These are phyloP conservation scores for Abrus precatorius DNA, from an alignment of 306 rosid species.

Conservation along the genomic window DNA sequence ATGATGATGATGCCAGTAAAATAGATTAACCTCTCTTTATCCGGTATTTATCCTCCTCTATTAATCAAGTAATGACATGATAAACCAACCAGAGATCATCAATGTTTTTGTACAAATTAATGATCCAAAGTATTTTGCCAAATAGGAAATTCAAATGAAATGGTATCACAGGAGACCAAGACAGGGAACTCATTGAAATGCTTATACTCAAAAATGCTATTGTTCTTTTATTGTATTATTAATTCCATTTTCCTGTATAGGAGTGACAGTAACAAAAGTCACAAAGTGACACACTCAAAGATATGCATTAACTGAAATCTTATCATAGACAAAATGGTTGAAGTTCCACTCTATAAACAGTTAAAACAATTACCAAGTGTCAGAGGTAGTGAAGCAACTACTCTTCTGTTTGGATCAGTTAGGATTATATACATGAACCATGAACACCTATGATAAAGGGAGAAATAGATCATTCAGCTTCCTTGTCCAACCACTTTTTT, in stretches of 20 bases:
- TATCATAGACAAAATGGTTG: background rate
- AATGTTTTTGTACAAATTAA: background rate
- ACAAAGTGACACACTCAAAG: conserved; percentile 1
- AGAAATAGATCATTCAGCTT: background rate
- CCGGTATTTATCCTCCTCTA: background rate
- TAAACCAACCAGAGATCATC: background rate
- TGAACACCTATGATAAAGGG: conserved; percentile 1
- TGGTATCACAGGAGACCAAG: conserved; percentile 12
- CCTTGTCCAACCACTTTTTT: background rate
- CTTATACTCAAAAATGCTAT: background rate
- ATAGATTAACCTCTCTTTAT: background rate
- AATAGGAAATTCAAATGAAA: background rate
- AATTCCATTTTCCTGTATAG: no score
- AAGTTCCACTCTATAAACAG: background rate
- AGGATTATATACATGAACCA: conserved; percentile 5
- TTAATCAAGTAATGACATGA: background rate
- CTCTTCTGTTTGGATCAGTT: background rate
- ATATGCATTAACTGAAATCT: background rate
- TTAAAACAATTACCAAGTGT: background rate
- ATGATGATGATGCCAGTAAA: background rate
- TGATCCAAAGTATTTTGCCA: background rate
- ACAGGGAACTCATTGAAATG: background rate
- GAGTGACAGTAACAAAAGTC: no score
- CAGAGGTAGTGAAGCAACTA: conserved; percentile 9
- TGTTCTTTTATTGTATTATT: background rate